phyloP scores from a whole-genome alignment of 2,329 filamentous ascomycete genomes.

The Fusarium aywerte region DNA sequence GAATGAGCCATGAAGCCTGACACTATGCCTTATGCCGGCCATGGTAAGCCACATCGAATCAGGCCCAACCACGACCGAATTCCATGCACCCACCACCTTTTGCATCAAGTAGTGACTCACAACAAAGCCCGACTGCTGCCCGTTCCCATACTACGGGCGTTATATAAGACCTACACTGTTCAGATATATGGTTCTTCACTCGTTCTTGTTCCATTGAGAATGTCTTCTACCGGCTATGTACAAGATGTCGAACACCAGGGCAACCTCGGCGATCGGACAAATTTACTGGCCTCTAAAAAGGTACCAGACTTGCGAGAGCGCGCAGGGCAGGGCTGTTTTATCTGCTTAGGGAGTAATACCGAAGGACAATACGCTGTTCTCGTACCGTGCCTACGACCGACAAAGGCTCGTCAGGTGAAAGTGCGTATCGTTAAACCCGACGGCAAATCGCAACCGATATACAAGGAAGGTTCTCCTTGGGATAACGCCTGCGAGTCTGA shows the following conservation, averaged over 20 bases:
- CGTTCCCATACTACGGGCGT: too few relatives aligned
- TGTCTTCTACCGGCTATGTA: not conserved
- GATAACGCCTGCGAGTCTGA: not conserved
- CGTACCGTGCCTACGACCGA: not conserved
- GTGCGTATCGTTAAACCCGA: fast-evolving
- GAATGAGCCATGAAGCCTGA: not conserved
- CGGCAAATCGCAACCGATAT: fast-evolving
- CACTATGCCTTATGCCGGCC: not conserved
- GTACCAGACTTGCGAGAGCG: not conserved
- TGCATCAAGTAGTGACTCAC: not conserved
- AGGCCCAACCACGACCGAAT: not conserved
- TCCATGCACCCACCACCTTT: fast-evolving
- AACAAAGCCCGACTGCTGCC: too few relatives aligned
- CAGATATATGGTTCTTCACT: too few relatives aligned
- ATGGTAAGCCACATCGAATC: not conserved
- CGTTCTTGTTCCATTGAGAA: fast-evolving
- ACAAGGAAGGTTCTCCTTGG: fast-evolving
- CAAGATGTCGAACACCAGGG: not conserved
- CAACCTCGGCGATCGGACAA: not conserved
- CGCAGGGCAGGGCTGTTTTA: not conserved
- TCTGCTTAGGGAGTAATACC: not conserved
- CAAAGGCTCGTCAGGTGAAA: not conserved
- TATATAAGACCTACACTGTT: not conserved
- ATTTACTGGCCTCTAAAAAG: not conserved
- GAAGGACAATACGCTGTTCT: not conserved